Evolutionary conservation across 2,329 filamentous ascomycete genomes (phyloP).

Genomic region (Madurella fahalii): DNA sequence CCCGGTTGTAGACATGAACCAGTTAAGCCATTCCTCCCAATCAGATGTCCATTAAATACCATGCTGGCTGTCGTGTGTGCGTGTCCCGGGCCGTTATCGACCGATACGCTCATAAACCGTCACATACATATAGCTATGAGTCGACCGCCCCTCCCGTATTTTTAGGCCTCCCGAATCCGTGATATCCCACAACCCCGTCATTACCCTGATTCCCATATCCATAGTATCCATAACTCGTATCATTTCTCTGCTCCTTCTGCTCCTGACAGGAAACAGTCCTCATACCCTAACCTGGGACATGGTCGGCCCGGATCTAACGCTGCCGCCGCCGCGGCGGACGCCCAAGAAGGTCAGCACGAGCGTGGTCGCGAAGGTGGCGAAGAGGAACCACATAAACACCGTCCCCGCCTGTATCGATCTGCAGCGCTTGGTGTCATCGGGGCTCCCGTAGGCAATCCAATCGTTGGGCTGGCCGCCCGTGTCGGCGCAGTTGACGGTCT

Average conservation of each 20-base stretch:
- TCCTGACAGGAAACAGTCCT: slow-evolving; percentile 10
- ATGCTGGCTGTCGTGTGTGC: not conserved
- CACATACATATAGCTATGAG: not conserved
- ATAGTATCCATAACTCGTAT: not conserved
- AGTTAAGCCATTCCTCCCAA: not conserved
- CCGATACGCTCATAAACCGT: not conserved
- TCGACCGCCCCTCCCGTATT: not conserved
- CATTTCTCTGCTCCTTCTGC: not conserved
- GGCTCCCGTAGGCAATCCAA: slow-evolving; percentile 61
- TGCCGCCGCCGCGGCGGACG: slow-evolving; percentile 48
- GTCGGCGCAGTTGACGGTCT: slow-evolving; percentile 61
- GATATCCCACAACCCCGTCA: not conserved
- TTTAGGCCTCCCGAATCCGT: not conserved
- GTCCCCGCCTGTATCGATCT: slow-evolving; percentile 69
- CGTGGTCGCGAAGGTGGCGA: slow-evolving; percentile 55
- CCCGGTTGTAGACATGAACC: not conserved
- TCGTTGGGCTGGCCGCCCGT: slow-evolving; percentile 35
- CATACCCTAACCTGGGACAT: slow-evolving; percentile 56
- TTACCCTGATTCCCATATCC: not conserved
- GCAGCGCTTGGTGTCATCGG: slow-evolving; percentile 60
- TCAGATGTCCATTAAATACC: slow-evolving; percentile 9
- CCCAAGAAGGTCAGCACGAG: slow-evolving; percentile 53
- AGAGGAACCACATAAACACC: slow-evolving; percentile 78
- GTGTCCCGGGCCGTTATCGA: not conserved
- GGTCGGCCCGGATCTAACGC: slow-evolving; percentile 42